These are phyloP conservation scores for Fusarium sp. DNA, from an alignment of 2,329 filamentous ascomycete species.

Conservation along the genomic window DNA sequence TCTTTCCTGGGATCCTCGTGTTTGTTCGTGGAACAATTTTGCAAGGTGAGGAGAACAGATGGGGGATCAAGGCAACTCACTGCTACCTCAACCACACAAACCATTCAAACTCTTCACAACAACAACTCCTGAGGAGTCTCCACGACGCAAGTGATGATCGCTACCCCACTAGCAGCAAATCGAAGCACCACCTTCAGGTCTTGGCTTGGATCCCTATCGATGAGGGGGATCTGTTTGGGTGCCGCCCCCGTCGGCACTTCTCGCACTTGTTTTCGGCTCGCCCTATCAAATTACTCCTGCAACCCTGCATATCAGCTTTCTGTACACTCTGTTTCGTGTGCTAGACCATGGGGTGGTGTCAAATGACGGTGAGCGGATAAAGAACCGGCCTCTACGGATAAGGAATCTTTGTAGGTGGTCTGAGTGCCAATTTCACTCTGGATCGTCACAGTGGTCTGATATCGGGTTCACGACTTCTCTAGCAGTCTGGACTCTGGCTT, in stretches of 20 bases:
- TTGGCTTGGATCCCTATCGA: slow-evolving; percentile 31
- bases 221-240: slow-evolving; percentile 30
- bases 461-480: background rate
- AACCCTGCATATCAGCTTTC: slow-evolving; percentile 36
- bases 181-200: slow-evolving; percentile 19
- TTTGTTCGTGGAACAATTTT: background rate
- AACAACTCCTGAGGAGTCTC: background rate
- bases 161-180: slow-evolving; percentile 25
- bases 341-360: slow-evolving; percentile 20
- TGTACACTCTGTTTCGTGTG: slow-evolving; percentile 22
- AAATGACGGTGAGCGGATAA: slow-evolving; percentile 41
- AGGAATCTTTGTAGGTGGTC: background rate
- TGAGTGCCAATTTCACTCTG: slow-evolving; percentile 4
- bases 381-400: slow-evolving; percentile 13
- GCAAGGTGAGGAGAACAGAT: background rate
- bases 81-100: background rate
- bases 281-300: slow-evolving; percentile 19
- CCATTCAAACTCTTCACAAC: background rate
- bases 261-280: slow-evolving; percentile 23
- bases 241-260: slow-evolving; percentile 39
- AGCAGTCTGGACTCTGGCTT: background rate
- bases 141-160: slow-evolving; percentile 21
- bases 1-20: background rate
- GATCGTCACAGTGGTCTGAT: background rate
- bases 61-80: background rate